A percentile compares a stretch with the other conserved stretches of the same genome.
These are phyloP conservation scores for Echeveria elegans DNA, from an alignment of 164 flowering plant genomes.

Conservation along the genomic window DNA sequence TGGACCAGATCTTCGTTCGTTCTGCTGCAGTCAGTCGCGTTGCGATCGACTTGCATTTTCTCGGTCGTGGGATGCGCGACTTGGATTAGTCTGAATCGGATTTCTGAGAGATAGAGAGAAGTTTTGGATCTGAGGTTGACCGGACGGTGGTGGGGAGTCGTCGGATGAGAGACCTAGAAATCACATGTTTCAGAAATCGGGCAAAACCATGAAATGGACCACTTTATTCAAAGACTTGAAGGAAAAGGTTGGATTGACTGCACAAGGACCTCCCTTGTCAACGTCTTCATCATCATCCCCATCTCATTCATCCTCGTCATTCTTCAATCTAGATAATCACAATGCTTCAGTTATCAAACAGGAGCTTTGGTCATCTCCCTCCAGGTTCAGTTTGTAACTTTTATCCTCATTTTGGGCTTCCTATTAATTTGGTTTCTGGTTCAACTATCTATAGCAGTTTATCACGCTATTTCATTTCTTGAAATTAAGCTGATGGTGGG, in stretches of 20 bases:
- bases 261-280: conserved; percentile 13
- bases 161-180: conserved; percentile 42
- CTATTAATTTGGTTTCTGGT: not conserved
- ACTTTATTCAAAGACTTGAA: conserved; percentile 91
- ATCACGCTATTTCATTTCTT: not conserved
- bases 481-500: no score
- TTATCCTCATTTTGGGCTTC: no score
- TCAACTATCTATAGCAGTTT: not conserved
- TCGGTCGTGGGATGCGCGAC: no score
- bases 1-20: not conserved
- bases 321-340: not conserved
- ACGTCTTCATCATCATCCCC: conserved; percentile 27
- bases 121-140: conserved; percentile 13
- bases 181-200: conserved; percentile 37
- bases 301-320: conserved; percentile 14
- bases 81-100: not conserved
- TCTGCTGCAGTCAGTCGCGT: not conserved
- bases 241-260: conserved; percentile 79
- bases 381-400: no score
- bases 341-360: conserved; percentile 17
- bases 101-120: not conserved
- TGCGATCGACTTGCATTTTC: not conserved
- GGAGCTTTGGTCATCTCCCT: conserved; percentile 30
- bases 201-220: conserved; percentile 91
- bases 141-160: conserved; percentile 7